phyloP scores from a whole-genome alignment of 495 filamentous ascomycete genomes.

The Schizothecium vesticola region DNA sequence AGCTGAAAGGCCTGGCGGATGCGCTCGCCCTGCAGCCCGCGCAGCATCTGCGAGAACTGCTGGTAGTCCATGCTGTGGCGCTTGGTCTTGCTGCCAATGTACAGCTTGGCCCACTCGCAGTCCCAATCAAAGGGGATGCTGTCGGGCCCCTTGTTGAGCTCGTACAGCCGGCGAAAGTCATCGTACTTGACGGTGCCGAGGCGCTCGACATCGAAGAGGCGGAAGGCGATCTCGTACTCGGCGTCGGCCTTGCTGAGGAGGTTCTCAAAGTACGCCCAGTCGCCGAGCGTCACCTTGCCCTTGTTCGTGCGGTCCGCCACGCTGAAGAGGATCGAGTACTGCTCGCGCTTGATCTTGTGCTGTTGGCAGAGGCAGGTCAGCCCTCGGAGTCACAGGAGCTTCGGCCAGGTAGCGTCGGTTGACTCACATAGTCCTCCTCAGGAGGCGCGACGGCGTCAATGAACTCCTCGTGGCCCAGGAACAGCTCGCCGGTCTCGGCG shows the following conservation, averaged over 20 bases:
- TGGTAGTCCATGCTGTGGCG: constrained; percentile 90
- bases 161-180: constrained; percentile 73
- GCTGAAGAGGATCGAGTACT: constrained; percentile 86
- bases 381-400: constrained; percentile 17
- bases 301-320: constrained; percentile 73
- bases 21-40: constrained; percentile 89
- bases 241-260: constrained; percentile 90
- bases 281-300: constrained; percentile 69
- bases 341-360: constrained; percentile 96
- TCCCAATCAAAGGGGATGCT: constrained; percentile 95
- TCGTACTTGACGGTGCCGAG: constrained; percentile 82
- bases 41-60: constrained; percentile 97
- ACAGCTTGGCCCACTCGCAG: constrained; percentile 93
- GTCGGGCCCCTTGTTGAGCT: constrained; percentile 70
- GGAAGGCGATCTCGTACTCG: constrained; percentile 98
- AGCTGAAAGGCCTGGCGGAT: constrained; percentile 90
- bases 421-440: constrained; percentile 82
- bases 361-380: constrained; percentile 31
- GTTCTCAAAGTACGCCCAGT: constrained; percentile 92
- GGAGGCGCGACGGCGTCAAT: constrained; percentile 84
- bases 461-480: constrained; percentile 79
- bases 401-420: not conserved
- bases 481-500: constrained; percentile 66
- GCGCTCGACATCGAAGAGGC: constrained; percentile 82
- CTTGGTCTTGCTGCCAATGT: constrained; percentile 76